Percentiles rank a stretch among this genome's conserved stretches.
Evolutionary conservation across 352 stramenopile genomes (phyloP).

Genomic region (Globisporangium viniferum): DNA sequence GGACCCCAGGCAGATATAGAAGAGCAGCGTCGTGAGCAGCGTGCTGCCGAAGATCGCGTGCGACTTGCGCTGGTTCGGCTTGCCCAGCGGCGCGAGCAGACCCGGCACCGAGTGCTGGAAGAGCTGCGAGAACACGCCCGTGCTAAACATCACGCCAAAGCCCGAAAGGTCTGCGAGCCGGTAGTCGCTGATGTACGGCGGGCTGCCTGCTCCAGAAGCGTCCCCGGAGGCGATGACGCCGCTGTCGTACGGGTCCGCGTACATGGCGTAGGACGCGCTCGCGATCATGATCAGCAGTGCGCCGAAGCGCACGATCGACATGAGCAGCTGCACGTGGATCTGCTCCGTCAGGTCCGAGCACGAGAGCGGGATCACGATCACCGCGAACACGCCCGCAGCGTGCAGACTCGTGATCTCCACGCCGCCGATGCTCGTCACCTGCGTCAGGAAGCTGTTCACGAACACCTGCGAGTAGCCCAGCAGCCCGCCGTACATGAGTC

Average conservation of each 20-base stretch:
- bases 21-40: conserved; percentile 76
- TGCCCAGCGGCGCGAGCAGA: conserved; percentile 68
- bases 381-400: conserved; percentile 69
- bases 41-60: conserved; percentile 70
- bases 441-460: conserved; percentile 76
- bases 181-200: conserved; percentile 58
- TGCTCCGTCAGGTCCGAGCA: conserved; percentile 89
- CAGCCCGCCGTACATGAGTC: conserved; percentile 87
- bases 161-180: conserved; percentile 64
- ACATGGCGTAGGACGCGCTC: conserved; percentile 75
- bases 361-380: conserved; percentile 86
- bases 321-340: conserved; percentile 82
- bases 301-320: conserved; percentile 87
- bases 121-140: conserved; percentile 86
- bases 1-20: conserved; percentile 83
- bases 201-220: not conserved
- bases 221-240: conserved; percentile 15
- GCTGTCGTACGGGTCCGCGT: conserved; percentile 59
- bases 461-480: conserved; percentile 92
- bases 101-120: conserved; percentile 91
- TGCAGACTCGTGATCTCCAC: conserved; percentile 54
- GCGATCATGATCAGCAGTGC: conserved; percentile 87
- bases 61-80: conserved; percentile 58
- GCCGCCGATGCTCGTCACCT: conserved; percentile 53
- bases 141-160: conserved; percentile 90